These are phyloP conservation scores for Phytophthora brassicae DNA, from an alignment of 352 stramenopile genomes.

Conservation along the genomic window DNA sequence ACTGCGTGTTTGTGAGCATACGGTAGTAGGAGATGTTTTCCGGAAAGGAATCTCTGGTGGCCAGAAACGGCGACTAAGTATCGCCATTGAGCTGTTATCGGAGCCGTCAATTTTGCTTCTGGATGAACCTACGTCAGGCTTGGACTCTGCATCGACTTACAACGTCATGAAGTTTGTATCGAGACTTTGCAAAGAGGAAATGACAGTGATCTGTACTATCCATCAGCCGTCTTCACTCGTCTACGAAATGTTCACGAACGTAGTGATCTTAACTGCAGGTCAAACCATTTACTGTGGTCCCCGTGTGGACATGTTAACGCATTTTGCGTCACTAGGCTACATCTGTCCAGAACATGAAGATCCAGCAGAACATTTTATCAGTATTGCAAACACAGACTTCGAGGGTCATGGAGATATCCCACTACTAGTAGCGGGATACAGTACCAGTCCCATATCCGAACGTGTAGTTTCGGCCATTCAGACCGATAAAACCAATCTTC, in stretches of 20 bases:
- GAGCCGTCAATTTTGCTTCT: slow-evolving; percentile 94
- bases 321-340: slow-evolving; percentile 53
- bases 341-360: slow-evolving; percentile 59
- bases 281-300: slow-evolving; percentile 90
- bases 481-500: slow-evolving; percentile 5
- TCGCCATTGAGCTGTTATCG: slow-evolving; percentile 91
- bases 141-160: slow-evolving; percentile 89
- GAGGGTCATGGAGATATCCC: slow-evolving; percentile 22
- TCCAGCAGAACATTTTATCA: slow-evolving; percentile 62
- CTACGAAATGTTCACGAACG: slow-evolving; percentile 63
- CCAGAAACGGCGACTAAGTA: slow-evolving; percentile 92
- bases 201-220: slow-evolving; percentile 88
- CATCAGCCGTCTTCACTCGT: slow-evolving; percentile 74
- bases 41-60: slow-evolving; percentile 81
- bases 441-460: slow-evolving; percentile 5
- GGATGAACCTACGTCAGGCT: slow-evolving; percentile 91
- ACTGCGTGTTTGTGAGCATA: slow-evolving; percentile 48
- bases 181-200: slow-evolving; percentile 45
- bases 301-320: slow-evolving; percentile 39
- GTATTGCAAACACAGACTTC: slow-evolving; percentile 66
- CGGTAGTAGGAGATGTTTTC: slow-evolving; percentile 81
- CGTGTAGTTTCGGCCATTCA: slow-evolving; percentile 7
- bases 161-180: slow-evolving; percentile 85
- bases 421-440: slow-evolving; percentile 19
- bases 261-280: slow-evolving; percentile 68